Evolutionary conservation across 495 filamentous ascomycete species (phyloP).

Genomic region (Bathelium albidoporum): DNA sequence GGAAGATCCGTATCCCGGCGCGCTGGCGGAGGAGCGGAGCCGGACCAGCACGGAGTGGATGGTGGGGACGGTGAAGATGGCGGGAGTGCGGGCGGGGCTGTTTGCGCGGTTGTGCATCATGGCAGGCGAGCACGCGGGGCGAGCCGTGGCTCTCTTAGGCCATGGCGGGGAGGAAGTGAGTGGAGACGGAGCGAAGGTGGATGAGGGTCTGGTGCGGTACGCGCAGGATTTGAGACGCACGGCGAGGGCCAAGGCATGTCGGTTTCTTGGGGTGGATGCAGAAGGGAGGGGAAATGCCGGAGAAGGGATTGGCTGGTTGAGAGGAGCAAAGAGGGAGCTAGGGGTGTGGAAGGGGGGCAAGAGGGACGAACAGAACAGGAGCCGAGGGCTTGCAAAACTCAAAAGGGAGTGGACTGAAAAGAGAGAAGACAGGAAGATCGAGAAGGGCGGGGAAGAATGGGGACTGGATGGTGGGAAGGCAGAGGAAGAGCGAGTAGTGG

Average conservation of each 20-base stretch:
- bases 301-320: constrained; percentile 73
- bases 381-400: constrained; percentile 49
- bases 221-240: constrained; percentile 60
- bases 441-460: constrained; percentile 57
- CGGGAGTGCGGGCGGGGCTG: constrained; percentile 70
- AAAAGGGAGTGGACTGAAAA: constrained; percentile 62
- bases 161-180: constrained; percentile 13
- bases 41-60: constrained; percentile 83
- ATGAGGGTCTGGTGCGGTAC: constrained; percentile 59
- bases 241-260: constrained; percentile 69
- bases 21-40: constrained; percentile 65
- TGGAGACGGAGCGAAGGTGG: constrained; percentile 34
- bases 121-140: constrained; percentile 54
- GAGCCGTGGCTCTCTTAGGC: constrained; percentile 46
- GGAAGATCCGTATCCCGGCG: constrained; percentile 81
- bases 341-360: constrained; percentile 32
- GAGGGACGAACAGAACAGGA: constrained; percentile 35
- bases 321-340: constrained; percentile 58
- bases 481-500: constrained; percentile 77
- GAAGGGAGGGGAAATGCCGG: constrained; percentile 72
- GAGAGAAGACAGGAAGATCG: constrained; percentile 57
- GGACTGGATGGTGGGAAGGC: constrained; percentile 72
- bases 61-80: constrained; percentile 74
- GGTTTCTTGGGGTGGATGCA: constrained; percentile 84
- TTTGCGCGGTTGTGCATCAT: constrained; percentile 83